These are phyloP conservation scores for Lycium ferocissimum DNA, from an alignment of 257 asterid genomes.

Conservation along the genomic window DNA sequence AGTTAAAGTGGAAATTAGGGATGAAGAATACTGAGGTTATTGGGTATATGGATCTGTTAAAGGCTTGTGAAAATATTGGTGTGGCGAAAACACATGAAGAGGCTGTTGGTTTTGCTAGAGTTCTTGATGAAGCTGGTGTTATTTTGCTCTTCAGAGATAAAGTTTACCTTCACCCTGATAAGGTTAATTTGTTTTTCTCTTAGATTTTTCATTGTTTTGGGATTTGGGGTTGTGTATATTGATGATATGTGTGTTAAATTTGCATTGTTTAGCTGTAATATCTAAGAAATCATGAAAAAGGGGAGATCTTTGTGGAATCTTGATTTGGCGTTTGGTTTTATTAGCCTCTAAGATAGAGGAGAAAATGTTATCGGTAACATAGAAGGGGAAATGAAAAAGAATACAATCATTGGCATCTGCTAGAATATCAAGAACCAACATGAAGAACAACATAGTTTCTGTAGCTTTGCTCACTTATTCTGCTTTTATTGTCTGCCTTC, in stretches of 20 bases:
- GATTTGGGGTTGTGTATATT: not conserved
- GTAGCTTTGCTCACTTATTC: not conserved
- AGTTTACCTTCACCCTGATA: slow-evolving; percentile 89
- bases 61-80: slow-evolving; percentile 70
- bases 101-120: slow-evolving; percentile 81
- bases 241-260: not conserved
- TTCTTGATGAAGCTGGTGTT: slow-evolving; percentile 93
- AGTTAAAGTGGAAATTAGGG: slow-evolving; percentile 74
- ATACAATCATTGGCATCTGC: not conserved
- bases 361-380: not conserved
- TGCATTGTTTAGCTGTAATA: not conserved
- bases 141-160: slow-evolving; percentile 83
- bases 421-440: not conserved
- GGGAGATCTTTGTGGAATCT: not conserved
- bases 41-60: slow-evolving; percentile 62
- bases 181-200: slow-evolving; percentile 46
- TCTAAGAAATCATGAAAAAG: not conserved
- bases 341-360: not conserved
- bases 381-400: not conserved
- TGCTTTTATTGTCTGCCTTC: not conserved
- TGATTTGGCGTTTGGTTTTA: not conserved
- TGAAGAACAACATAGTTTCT: not conserved
- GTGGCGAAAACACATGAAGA: slow-evolving; percentile 70
- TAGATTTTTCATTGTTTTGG: not conserved
- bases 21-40: slow-evolving; percentile 75